Evolutionary conservation across 164 flowering plant species (phyloP), one percentile per base, ranked within the genome.

Genomic region (Akebia trifoliata): DNA sequence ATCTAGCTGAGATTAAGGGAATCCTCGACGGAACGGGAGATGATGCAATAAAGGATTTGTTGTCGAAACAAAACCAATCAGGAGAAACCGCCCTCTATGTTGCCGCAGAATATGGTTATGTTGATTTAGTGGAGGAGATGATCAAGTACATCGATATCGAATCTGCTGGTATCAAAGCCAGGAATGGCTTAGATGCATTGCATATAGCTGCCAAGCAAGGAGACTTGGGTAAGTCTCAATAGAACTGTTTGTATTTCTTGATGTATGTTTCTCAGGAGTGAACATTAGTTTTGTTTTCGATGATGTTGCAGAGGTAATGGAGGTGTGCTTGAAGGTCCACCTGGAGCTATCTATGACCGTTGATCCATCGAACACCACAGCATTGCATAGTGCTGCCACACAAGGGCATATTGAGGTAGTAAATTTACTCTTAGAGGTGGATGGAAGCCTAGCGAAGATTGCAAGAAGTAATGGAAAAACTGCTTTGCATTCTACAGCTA

Each of bases 151-250:
- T 80, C 72, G 94, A 85, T 68, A 69, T 81, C 28, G 76, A 32
- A 7, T 70, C 78, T 30, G 97, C 92, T 40, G 79, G 83, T 15
- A 81, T 90, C 61, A 93, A 81, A 62, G 99, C 99, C 2, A 84
- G 72, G 47, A 90, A 87, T 68, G 97, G 99, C 0, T 90, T 74
- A 54, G 99, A 93, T 64, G 97, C 99, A 0, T 79, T 93, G 61
- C 99, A 90, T 65, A 83, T 93, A 58, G 99, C 99, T 43, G 92
- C 94, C 39, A 90, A 85, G 66, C 97, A 86, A 84, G 97, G 97
- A 25, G 85, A 87, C 67, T 67, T 85, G 20, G 97, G 98, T 89
- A 76, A 34, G 65, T 32, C 25, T 56, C 24, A 9, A 10, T 14
- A 15, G 9, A 17, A 25, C 12, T 25, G 8, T 42, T 26, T 15